phyloP scores from a whole-genome alignment of 2,329 filamentous ascomycete species.

The Stachybotrys chartarum region DNA sequence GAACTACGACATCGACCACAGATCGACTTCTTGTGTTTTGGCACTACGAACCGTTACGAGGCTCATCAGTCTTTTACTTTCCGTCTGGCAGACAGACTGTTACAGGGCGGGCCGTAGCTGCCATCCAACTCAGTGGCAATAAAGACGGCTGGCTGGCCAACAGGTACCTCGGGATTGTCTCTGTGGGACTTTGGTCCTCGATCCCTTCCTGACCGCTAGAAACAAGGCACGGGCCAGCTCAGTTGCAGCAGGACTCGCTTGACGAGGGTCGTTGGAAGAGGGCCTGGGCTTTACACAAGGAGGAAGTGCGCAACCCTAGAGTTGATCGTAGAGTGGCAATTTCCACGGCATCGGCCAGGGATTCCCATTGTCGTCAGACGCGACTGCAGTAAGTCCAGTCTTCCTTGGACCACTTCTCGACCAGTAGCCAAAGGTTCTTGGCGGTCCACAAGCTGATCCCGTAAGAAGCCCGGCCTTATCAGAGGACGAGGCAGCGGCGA shows the following conservation, averaged over 20 bases:
- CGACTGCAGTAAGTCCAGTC: not conserved
- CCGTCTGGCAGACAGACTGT: not conserved
- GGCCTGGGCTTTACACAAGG: not conserved
- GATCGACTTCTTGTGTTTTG: too few species aligned
- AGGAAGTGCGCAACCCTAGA: not conserved
- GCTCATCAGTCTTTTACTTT: not conserved
- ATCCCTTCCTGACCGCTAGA: not conserved
- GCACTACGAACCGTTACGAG: too few species aligned
- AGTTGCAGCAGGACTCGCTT: not conserved
- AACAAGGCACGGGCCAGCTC: not conserved
- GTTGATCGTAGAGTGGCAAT: not conserved
- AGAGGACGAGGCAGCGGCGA: not conserved
- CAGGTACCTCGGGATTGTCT: not conserved
- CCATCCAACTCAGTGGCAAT: not conserved
- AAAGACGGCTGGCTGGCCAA: not conserved
- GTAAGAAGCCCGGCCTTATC: not conserved
- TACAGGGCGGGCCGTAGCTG: not conserved
- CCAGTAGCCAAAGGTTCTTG: not conserved
- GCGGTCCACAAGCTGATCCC: not conserved
- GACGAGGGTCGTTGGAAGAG: not conserved
- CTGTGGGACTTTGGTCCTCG: not conserved
- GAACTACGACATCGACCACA: too few species aligned
- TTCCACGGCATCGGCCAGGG: not conserved
- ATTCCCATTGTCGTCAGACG: not conserved
- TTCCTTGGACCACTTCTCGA: not conserved